phyloP scores from a whole-genome alignment of 768 basidiomycete genomes.

The Phaeolepiota aurea region DNA sequence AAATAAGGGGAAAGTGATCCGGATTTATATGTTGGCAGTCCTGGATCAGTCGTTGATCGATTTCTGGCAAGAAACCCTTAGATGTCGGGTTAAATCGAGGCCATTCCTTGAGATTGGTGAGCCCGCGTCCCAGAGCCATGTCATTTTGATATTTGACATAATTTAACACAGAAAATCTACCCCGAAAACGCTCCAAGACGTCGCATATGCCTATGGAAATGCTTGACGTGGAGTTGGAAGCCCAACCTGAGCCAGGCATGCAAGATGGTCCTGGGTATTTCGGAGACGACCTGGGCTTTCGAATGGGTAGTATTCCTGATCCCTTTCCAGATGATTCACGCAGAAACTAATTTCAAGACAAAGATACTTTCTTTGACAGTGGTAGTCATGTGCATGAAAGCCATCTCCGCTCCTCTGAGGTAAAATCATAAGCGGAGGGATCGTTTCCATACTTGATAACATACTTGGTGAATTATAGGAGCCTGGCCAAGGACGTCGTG shows the following conservation, averaged over 20 bases:
- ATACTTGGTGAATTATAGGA: slow-evolving; percentile 43
- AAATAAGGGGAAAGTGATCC: too few species aligned
- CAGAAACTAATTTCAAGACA: background rate
- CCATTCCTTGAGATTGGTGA: slow-evolving; percentile 12
- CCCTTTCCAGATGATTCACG: background rate
- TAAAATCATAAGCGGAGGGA: slow-evolving; percentile 10
- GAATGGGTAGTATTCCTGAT: background rate
- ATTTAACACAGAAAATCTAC: too few species aligned
- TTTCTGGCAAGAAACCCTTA: slow-evolving; percentile 72
- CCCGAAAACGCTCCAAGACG: background rate
- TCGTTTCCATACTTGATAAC: background rate
- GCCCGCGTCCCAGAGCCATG: background rate
- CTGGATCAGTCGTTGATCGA: slow-evolving; percentile 56
- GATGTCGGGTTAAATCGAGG: slow-evolving; percentile 58
- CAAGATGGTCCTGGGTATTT: too few species aligned
- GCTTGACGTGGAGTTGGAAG: background rate
- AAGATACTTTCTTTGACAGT: background rate
- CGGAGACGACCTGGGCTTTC: background rate
- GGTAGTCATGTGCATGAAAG: background rate
- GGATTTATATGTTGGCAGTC: too few species aligned
- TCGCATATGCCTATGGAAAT: background rate
- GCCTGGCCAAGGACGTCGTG: slow-evolving; percentile 78
- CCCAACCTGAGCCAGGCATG: background rate
- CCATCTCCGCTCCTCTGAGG: slow-evolving; percentile 51
- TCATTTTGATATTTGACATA: background rate